These are phyloP conservation scores for Gloeostereum incarnatum DNA, from an alignment of 768 basidiomycete genomes.

Conservation along the genomic window DNA sequence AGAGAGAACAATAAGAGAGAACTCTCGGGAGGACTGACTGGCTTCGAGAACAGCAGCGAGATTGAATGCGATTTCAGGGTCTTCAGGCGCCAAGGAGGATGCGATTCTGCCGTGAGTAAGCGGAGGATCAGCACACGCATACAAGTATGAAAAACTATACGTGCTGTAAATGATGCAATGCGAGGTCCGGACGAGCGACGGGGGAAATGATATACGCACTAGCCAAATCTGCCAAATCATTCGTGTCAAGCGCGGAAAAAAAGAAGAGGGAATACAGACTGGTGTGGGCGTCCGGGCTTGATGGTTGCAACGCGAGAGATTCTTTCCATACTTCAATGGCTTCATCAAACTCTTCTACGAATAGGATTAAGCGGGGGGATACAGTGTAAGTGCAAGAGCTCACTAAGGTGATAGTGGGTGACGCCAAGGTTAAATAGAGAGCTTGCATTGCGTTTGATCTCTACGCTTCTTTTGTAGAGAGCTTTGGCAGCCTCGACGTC, in stretches of 20 bases:
- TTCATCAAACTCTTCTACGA: conserved; percentile 76
- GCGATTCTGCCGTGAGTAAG: conserved; percentile 50
- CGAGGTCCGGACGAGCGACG: conserved; percentile 76
- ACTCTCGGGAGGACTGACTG: conserved; percentile 35
- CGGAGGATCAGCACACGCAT: conserved; percentile 20
- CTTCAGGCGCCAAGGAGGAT: conserved; percentile 74
- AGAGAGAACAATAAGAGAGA: conserved; percentile 14
- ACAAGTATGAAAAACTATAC: conserved; percentile 20
- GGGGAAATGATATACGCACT: conserved; percentile 83
- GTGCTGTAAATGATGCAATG: conserved; percentile 75
- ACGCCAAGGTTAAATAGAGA: conserved; percentile 85
- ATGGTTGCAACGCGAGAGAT: conserved; percentile 71
- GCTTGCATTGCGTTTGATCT: conserved; percentile 73
- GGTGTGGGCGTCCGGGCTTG: conserved; percentile 80
- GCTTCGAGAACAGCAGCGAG: conserved; percentile 88
- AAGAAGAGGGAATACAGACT: conserved; percentile 39
- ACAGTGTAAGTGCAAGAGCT: conserved; percentile 18
- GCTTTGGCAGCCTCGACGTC: conserved; percentile 73
- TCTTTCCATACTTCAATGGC: conserved; percentile 85
- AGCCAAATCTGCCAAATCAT: conserved; percentile 53
- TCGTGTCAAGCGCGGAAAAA: conserved; percentile 2
- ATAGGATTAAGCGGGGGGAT: conserved; percentile 8
- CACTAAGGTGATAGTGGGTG: conserved; percentile 84
- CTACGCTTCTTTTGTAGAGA: conserved; percentile 69
- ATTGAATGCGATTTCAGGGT: conserved; percentile 90